These are phyloP conservation scores for Parathielavia appendiculata DNA, from an alignment of 495 filamentous ascomycete species.

Conservation along the genomic window DNA sequence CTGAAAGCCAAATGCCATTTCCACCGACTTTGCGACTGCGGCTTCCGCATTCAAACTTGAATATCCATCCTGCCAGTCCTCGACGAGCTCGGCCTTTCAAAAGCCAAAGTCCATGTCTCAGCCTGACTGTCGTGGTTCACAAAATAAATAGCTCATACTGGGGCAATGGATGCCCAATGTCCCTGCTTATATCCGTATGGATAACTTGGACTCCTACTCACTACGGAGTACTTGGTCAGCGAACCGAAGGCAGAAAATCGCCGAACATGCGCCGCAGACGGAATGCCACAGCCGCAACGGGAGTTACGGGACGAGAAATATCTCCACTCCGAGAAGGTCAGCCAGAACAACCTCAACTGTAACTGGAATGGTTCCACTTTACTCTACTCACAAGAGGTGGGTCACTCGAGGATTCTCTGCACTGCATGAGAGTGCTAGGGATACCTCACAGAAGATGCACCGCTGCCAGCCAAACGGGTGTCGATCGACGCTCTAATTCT, in stretches of 20 bases:
- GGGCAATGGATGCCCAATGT: not conserved
- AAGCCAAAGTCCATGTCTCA: slow-evolving; percentile 1
- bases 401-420: slow-evolving; percentile 7
- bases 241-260: not conserved
- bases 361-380: too few relatives aligned
- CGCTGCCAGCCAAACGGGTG: not conserved
- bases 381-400: not conserved
- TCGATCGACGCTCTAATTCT: not conserved
- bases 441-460: not conserved
- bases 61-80: not conserved
- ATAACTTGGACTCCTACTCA: too few relatives aligned
- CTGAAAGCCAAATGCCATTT: slow-evolving; percentile 16
- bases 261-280: slow-evolving; percentile 4
- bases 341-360: not conserved
- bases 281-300: not conserved
- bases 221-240: not conserved
- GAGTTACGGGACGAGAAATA: too few relatives aligned
- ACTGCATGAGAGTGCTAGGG: not conserved
- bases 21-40: slow-evolving; percentile 1
- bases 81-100: not conserved
- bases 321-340: not conserved
- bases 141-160: slow-evolving; percentile 18
- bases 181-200: not conserved
- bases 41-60: too few relatives aligned
- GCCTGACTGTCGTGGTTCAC: slow-evolving; percentile 6